phyloP scores from a whole-genome alignment of 2,329 filamentous ascomycete species.

The Cytospora piceicola region DNA sequence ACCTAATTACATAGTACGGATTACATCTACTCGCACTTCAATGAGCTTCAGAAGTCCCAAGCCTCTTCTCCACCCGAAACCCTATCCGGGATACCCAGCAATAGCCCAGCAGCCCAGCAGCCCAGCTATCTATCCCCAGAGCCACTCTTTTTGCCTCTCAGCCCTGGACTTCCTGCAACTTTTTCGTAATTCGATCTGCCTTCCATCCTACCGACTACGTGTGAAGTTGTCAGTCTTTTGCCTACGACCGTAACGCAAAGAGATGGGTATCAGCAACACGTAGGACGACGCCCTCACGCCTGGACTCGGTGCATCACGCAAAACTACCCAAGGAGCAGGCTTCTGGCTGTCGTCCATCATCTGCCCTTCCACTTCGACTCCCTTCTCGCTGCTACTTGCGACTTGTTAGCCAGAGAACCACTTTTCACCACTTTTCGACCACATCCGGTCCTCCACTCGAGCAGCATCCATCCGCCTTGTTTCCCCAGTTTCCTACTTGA shows the following conservation, averaged over 20 bases:
- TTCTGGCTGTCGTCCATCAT: background rate
- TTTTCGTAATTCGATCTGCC: constrained; percentile 19
- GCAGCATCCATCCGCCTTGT: background rate
- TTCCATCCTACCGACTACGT: constrained; percentile 9
- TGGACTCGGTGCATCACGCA: background rate
- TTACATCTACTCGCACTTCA: background rate
- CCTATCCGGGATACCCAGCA: constrained; percentile 12
- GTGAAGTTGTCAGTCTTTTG: background rate
- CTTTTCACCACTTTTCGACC: background rate
- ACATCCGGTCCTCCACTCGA: background rate
- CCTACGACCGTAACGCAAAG: background rate
- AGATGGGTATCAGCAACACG: constrained; percentile 5
- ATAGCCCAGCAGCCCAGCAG: background rate
- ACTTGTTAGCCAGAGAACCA: background rate
- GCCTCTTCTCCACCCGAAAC: constrained; percentile 8
- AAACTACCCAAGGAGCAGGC: background rate
- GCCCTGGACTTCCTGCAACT: constrained; percentile 8
- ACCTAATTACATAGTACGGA: background rate
- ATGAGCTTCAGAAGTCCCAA: background rate
- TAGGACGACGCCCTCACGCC: constrained; percentile 4
- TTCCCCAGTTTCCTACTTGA: background rate
- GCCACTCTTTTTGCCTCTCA: constrained; percentile 22
- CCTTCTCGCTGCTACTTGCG: background rate
- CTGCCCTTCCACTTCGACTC: background rate
- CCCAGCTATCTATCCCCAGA: constrained; percentile 14